Conservation (phyloP, 169 alveolate species). For the Plasmodium coatneyi region DNA sequence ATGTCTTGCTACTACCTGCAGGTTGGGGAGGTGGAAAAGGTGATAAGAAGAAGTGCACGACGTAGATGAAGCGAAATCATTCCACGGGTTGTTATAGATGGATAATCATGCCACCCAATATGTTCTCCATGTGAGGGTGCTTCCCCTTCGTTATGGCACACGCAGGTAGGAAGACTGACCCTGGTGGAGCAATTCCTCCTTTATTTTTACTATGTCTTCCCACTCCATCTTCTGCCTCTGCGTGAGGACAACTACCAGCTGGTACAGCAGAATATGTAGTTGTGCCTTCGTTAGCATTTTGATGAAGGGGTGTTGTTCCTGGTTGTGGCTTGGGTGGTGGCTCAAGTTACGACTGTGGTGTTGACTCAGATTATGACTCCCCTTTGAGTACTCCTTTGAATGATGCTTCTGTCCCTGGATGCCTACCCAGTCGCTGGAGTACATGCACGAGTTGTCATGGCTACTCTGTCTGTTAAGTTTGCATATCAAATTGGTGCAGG, state of each 20-base stretch:
- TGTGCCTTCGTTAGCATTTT: constrained; percentile 54
- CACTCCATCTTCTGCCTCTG: constrained; percentile 66
- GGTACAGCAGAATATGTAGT: constrained; percentile 51
- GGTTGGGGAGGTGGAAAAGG: background rate
- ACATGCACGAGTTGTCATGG: background rate
- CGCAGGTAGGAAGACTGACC: background rate
- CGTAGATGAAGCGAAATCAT: background rate
- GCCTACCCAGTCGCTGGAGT: background rate
- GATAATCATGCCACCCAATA: background rate
- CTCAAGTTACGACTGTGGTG: background rate
- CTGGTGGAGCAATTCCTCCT: constrained; percentile 17
- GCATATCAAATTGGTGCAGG: background rate
- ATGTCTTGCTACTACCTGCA: background rate
- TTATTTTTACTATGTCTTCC: constrained; percentile 22
- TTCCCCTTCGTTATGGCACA: background rate
- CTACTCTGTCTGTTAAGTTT: background rate
- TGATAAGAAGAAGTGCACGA: background rate
- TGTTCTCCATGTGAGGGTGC: background rate
- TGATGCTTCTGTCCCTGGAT: background rate
- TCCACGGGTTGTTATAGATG: background rate
- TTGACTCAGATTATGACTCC: background rate
- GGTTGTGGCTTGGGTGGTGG: too few species aligned
- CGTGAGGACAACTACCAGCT: constrained; percentile 42
- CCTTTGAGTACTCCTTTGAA: background rate
- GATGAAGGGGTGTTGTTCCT: background rate